phyloP scores from a whole-genome alignment of 1,284 basidiomycete genomes.

The Hemileia vastatrix region DNA sequence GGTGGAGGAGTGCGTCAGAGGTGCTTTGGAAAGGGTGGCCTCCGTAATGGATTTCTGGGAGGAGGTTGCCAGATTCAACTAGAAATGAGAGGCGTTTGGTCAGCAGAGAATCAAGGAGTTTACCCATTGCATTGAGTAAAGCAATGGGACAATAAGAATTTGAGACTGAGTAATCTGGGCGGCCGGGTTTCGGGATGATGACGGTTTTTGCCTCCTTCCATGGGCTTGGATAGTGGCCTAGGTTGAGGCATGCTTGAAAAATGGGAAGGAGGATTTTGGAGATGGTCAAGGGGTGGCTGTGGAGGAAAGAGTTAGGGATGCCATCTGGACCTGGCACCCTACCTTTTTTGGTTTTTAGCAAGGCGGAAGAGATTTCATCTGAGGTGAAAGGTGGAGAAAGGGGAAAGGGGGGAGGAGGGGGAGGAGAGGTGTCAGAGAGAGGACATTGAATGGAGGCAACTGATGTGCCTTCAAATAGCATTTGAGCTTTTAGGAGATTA shows the following conservation, averaged over 20 bases:
- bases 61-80: neutral
- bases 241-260: neutral
- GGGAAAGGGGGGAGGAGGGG: no score
- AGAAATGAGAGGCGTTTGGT: conserved; percentile 1
- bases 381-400: no score
- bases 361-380: no score
- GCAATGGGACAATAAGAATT: neutral
- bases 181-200: neutral
- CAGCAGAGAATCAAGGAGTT: neutral
- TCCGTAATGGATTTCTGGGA: conserved; percentile 4
- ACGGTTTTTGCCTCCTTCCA: neutral
- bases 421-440: no score
- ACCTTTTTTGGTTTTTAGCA: no score
- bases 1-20: neutral
- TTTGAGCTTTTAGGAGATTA: no score
- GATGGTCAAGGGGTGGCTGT: no score
- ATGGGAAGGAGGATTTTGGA: no score
- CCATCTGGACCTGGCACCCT: no score
- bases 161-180: neutral
- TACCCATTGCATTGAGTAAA: neutral
- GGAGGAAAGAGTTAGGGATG: no score
- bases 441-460: no score
- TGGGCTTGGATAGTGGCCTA: neutral
- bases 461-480: no score
- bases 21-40: neutral